Conservation (phyloP, 2,329 filamentous ascomycete genomes). For the Aspergillus arachidicola region DNA sequence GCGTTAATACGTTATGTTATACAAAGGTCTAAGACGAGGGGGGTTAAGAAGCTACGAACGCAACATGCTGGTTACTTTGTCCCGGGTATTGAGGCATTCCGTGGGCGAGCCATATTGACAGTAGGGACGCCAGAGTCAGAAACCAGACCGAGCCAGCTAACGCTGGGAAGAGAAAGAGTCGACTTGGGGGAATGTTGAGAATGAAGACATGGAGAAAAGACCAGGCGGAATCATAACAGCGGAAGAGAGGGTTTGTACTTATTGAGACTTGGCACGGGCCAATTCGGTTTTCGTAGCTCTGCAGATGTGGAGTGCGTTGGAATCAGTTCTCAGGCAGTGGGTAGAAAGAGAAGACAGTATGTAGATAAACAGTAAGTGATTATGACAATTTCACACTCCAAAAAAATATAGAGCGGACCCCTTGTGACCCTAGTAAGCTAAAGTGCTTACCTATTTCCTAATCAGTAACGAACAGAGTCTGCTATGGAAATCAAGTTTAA, state of each 20-base stretch:
- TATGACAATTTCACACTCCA: too few relatives aligned
- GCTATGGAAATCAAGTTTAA: too few relatives aligned
- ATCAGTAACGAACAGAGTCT: too few relatives aligned
- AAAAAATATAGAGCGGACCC: too few relatives aligned
- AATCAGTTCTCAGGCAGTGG: background rate
- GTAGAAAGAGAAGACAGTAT: background rate
- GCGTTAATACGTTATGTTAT: background rate
- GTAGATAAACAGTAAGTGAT: background rate
- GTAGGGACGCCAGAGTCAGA: constrained; percentile 21
- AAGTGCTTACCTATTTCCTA: too few relatives aligned
- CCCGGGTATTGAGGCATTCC: constrained; percentile 24
- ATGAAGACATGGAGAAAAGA: constrained; percentile 19
- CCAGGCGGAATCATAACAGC: constrained; percentile 22
- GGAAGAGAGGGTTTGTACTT: constrained; percentile 8
- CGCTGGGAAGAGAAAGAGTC: constrained; percentile 23
- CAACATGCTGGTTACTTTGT: constrained; percentile 21
- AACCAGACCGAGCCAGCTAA: constrained; percentile 25
- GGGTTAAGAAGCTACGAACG: constrained; percentile 9
- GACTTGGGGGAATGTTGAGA: constrained; percentile 25
- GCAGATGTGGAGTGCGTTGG: background rate
- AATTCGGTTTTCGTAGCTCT: background rate
- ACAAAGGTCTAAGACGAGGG: background rate
- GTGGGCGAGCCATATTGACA: constrained; percentile 23
- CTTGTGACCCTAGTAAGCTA: background rate
- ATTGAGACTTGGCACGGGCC: background rate